Evolutionary conservation across 768 basidiomycete genomes (phyloP), one percentile per base, ranked within the genome.

Genomic region (Boletus huronensis): DNA sequence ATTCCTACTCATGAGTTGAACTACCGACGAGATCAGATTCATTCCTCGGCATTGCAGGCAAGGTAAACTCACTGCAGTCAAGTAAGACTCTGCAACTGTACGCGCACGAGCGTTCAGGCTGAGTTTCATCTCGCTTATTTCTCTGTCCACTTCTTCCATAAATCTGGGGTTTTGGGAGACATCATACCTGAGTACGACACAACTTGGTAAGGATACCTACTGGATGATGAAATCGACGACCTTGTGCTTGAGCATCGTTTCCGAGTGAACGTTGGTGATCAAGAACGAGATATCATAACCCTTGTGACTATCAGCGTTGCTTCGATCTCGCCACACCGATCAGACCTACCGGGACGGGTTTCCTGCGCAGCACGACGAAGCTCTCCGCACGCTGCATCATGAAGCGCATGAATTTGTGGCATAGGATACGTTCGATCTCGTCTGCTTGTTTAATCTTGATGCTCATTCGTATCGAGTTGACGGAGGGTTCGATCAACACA

Each of bases 391-490:
- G 80, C 76, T 95, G 93, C 88, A 94, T 98, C 93, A 98, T 90
- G 77, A 99, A 99, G 50, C 97, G 81, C 21, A 94, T 97, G 72
- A 99, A 98, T 72, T 98, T 94, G 77, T 98, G 92, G 69, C 95
- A 97, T 36, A 99, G 77, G 63, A 98, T 97, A 48, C 89, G 84
- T 69, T 99, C 97, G 58, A 98, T 96, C 76, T 99, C 97, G 72
- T 99, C 97, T 32, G 97, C 94, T 70, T 99, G 97, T 72, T 99
- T 99, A 70, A 99, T 98, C 78, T 88, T 93, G 75, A 99, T 98
- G 73, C 90, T 93, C 54, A 99, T 79, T 39, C 97, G 87, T 70
- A 98, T 91, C 2, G 94, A 96, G 75, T 99, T 99, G 75, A 98
- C 84, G 2, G 93, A 94, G 2, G 97, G 89, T 72, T 99, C 97